Percentiles rank a stretch among this genome's conserved stretches.
Conservation (phyloP, 768 basidiomycete genomes). For the Asterophora lycoperdoides region DNA sequence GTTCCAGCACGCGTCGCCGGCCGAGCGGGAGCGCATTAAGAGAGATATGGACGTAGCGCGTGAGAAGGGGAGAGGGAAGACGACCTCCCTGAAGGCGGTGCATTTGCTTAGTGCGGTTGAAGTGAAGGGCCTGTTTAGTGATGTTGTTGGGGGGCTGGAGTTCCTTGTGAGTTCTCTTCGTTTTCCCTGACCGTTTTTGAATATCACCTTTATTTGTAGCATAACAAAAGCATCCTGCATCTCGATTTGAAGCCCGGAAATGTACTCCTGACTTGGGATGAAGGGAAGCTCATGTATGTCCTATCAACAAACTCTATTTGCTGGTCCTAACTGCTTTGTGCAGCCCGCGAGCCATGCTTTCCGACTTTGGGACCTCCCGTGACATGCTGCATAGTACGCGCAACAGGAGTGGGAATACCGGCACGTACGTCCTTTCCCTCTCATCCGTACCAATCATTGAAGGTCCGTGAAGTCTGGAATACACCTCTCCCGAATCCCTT, state of each 20-base stretch:
- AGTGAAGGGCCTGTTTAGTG: slow-evolving; percentile 72
- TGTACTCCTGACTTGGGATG: slow-evolving; percentile 88
- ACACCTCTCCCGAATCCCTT: slow-evolving; percentile 84
- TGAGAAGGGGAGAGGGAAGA: slow-evolving; percentile 21
- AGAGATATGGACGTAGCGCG: slow-evolving; percentile 40
- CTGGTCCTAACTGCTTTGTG: neutral
- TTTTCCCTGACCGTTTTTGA: slow-evolving; percentile 2
- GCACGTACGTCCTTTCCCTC: slow-evolving; percentile 59
- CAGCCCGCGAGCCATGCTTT: slow-evolving; percentile 91
- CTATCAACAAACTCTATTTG: neutral
- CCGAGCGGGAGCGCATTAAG: slow-evolving; percentile 59
- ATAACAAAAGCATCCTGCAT: slow-evolving; percentile 82
- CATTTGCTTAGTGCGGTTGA: slow-evolving; percentile 85
- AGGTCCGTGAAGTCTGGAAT: slow-evolving; percentile 59
- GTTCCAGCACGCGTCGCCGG: slow-evolving; percentile 59
- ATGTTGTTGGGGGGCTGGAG: slow-evolving; percentile 80
- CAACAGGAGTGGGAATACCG: slow-evolving; percentile 86
- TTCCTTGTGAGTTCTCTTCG: slow-evolving; percentile 63
- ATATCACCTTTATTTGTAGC: slow-evolving; percentile 43
- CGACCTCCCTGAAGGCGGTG: slow-evolving; percentile 58
- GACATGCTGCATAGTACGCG: slow-evolving; percentile 76
- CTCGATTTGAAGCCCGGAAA: slow-evolving; percentile 94
- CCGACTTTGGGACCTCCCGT: slow-evolving; percentile 92
- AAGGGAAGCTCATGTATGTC: slow-evolving; percentile 72
- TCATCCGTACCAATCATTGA: neutral